A percentile compares a stretch with the other conserved stretches of the same genome.
Conservation (phyloP, 768 basidiomycete genomes). For the Pisolithus sp. region DNA sequence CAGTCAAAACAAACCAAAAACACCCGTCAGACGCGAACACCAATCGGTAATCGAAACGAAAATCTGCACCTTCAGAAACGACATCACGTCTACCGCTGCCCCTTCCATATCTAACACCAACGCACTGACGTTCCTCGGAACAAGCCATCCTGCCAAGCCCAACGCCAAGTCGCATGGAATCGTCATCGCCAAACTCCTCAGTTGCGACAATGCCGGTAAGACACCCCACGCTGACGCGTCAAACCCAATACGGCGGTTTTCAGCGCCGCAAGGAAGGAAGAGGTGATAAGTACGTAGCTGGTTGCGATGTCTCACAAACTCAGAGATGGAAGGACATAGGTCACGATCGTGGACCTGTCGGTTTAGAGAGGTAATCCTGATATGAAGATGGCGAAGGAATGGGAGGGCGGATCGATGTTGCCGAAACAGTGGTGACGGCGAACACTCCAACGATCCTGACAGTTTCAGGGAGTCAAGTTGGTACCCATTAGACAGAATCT, state of each 20-base stretch:
- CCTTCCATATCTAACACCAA: conserved; percentile 38
- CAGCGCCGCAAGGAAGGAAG: conserved; percentile 31
- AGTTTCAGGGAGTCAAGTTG: conserved; percentile 60
- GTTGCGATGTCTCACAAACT: conserved; percentile 53
- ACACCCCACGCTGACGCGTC: conserved; percentile 70
- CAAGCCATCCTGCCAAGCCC: conserved; percentile 60
- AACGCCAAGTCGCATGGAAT: conserved; percentile 60
- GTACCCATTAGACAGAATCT: conserved; percentile 53
- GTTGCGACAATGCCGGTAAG: conserved; percentile 46
- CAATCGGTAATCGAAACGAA: not conserved
- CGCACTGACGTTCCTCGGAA: conserved; percentile 48
- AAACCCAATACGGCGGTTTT: conserved; percentile 53
- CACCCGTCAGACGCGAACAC: not conserved
- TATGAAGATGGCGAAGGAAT: conserved; percentile 59
- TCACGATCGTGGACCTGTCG: conserved; percentile 48
- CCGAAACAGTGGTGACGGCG: conserved; percentile 46
- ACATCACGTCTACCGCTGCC: conserved; percentile 34
- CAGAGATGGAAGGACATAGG: conserved; percentile 62
- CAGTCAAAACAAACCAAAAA: not conserved
- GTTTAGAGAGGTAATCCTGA: conserved; percentile 40
- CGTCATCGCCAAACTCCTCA: conserved; percentile 53
- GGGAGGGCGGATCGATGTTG: conserved; percentile 39
- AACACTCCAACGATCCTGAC: conserved; percentile 47
- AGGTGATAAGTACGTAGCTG: conserved; percentile 50
- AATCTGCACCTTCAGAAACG: conserved; percentile 37